These are phyloP conservation scores for Coelastrella sp. DNA, from an alignment of 139 green algal species.

Conservation along the genomic window DNA sequence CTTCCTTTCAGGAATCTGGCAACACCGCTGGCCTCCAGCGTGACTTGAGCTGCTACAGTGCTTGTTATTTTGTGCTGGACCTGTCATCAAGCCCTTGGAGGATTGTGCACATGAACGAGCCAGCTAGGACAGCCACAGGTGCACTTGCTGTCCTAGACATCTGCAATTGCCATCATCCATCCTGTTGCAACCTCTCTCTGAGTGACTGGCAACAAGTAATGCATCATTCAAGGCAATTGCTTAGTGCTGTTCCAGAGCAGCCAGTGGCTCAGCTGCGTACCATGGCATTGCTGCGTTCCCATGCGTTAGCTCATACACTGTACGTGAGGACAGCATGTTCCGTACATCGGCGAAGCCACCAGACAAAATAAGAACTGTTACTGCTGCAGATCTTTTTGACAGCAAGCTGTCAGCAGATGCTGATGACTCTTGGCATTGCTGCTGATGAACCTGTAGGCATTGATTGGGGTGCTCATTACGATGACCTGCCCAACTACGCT, in stretches of 20 bases:
- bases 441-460: background rate
- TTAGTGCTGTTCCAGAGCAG: too few relatives aligned
- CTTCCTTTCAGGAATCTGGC: background rate
- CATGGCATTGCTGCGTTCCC: too few relatives aligned
- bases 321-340: too few relatives aligned
- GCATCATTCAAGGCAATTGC: too few relatives aligned
- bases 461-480: constrained; percentile 31
- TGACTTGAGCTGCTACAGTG: background rate
- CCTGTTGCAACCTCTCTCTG: background rate
- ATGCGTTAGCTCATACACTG: too few relatives aligned
- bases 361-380: too few relatives aligned
- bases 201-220: background rate
- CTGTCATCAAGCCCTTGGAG: constrained; percentile 25
- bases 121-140: constrained; percentile 25
- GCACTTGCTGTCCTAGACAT: background rate
- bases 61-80: constrained; percentile 30
- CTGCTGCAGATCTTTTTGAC: too few relatives aligned
- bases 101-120: constrained; percentile 38
- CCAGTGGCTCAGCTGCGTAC: too few relatives aligned
- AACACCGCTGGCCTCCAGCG: background rate
- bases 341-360: too few relatives aligned
- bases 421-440: background rate
- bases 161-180: background rate
- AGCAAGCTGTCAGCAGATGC: background rate
- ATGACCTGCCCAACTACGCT: constrained; percentile 18